These are phyloP conservation scores for Passalora sequoiae DNA, from an alignment of 2,329 filamentous ascomycete species.

Conservation along the genomic window DNA sequence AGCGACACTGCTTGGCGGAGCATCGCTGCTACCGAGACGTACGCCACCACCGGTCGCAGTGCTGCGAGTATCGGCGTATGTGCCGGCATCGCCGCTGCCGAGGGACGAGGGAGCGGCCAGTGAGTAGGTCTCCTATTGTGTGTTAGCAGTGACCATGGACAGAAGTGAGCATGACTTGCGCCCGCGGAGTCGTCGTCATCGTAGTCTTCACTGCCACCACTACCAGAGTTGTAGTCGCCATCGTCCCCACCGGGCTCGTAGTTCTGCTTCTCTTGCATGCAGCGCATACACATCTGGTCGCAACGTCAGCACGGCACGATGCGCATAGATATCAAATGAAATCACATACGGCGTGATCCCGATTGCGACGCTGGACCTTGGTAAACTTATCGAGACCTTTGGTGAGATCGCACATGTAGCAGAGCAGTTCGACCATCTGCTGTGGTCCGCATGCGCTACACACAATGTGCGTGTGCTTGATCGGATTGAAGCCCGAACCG, in stretches of 20 bases:
- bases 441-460: slow-evolving; percentile 22
- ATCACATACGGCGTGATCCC: slow-evolving; percentile 22
- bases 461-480: neutral
- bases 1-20: slow-evolving; percentile 2
- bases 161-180: neutral
- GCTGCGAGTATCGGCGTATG: slow-evolving; percentile 8
- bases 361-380: slow-evolving; percentile 24
- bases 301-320: neutral
- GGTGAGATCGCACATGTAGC: slow-evolving; percentile 21
- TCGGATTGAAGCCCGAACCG: neutral
- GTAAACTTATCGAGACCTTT: slow-evolving; percentile 25
- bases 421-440: slow-evolving; percentile 24
- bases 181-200: slow-evolving; percentile 6
- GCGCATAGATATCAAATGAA: neutral
- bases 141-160: no score
- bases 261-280: slow-evolving; percentile 17
- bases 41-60: slow-evolving; percentile 11
- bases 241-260: slow-evolving; percentile 18
- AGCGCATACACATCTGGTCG: slow-evolving; percentile 21
- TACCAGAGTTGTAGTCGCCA: slow-evolving; percentile 11
- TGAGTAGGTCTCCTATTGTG: no score
- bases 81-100: slow-evolving; percentile 5
- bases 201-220: slow-evolving; percentile 6
- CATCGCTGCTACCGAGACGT: slow-evolving; percentile 6
- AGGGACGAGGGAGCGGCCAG: neutral